These are phyloP conservation scores for Yamadazyma dendronema DNA, from an alignment of 1,139 yeast species.

Conservation along the genomic window DNA sequence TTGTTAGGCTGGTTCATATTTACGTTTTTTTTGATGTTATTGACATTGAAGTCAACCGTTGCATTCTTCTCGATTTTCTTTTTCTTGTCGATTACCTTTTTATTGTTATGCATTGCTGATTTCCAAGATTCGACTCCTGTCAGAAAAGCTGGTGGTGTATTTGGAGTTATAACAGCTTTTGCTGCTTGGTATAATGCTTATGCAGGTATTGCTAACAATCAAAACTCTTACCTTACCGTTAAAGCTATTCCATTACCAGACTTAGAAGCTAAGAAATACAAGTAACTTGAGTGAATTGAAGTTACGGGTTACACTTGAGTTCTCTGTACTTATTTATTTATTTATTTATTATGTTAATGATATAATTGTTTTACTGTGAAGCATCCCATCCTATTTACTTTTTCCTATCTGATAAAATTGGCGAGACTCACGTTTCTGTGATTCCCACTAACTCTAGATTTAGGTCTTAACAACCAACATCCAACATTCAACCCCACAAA, in stretches of 20 bases:
- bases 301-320: too few relatives aligned
- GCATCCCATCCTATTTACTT: too few relatives aligned
- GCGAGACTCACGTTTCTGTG: too few relatives aligned
- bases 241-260: constrained; percentile 44
- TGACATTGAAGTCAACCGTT: constrained; percentile 77
- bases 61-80: constrained; percentile 71
- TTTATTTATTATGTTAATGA: constrained; percentile 11
- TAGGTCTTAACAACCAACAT: too few relatives aligned
- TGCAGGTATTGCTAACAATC: constrained; percentile 80
- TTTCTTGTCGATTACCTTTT: constrained; percentile 62
- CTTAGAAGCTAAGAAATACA: constrained; percentile 15
- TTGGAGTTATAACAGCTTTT: constrained; percentile 78
- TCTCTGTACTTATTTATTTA: constrained; percentile 4
- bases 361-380: constrained; percentile 3
- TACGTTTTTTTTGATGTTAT: constrained; percentile 62
- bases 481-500: too few relatives aligned
- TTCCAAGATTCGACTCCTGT: constrained; percentile 24
- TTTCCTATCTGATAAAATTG: too few relatives aligned
- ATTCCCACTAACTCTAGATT: too few relatives aligned
- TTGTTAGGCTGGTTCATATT: constrained; percentile 79
- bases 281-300: too few relatives aligned
- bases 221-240: constrained; percentile 64
- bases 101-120: constrained; percentile 64
- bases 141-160: constrained; percentile 74
- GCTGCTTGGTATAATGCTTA: constrained; percentile 88